Conservation (phyloP, 208 protist genomes). For the Wallacemonas sp. region DNA sequence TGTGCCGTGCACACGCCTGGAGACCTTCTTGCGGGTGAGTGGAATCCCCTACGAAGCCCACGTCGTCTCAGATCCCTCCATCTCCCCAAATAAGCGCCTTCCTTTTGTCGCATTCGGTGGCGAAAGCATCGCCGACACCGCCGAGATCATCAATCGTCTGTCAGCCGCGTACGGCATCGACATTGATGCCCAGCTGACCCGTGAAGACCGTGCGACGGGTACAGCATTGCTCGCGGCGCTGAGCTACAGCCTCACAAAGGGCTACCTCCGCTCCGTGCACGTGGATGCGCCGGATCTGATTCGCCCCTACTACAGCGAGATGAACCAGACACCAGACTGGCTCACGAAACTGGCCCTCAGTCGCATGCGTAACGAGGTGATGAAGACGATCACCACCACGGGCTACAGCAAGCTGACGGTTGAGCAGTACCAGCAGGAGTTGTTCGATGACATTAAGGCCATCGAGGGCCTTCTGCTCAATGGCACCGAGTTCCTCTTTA, state of each 20-base stretch:
- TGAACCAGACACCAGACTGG: conserved; percentile 32
- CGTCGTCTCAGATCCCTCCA: conserved; percentile 31
- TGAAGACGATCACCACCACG: conserved; percentile 23
- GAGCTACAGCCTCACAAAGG: conserved; percentile 44
- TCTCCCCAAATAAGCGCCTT: conserved; percentile 36
- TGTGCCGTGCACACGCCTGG: conserved; percentile 43
- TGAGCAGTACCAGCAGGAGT: conserved; percentile 55
- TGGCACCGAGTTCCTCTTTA: conserved; percentile 45
- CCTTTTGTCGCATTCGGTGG: conserved; percentile 52
- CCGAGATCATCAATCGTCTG: conserved; percentile 48
- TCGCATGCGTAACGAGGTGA: conserved; percentile 27
- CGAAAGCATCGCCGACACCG: conserved; percentile 24
- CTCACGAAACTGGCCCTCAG: conserved; percentile 33
- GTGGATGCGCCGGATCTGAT: conserved; percentile 40
- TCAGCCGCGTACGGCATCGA: conserved; percentile 30
- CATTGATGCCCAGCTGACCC: conserved; percentile 40
- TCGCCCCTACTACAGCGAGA: conserved; percentile 33
- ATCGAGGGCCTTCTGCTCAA: conserved; percentile 47
- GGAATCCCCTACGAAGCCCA: conserved; percentile 56
- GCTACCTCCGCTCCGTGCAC: conserved; percentile 42
- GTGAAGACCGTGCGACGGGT: conserved; percentile 43
- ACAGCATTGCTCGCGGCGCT: conserved; percentile 37
- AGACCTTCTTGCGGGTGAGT: conserved; percentile 58
- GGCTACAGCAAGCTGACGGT: conserved; percentile 37
- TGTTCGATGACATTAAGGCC: conserved; percentile 46